These are phyloP conservation scores for Colletotrichum sp. DNA, from an alignment of 2,329 filamentous ascomycete species.

Conservation along the genomic window DNA sequence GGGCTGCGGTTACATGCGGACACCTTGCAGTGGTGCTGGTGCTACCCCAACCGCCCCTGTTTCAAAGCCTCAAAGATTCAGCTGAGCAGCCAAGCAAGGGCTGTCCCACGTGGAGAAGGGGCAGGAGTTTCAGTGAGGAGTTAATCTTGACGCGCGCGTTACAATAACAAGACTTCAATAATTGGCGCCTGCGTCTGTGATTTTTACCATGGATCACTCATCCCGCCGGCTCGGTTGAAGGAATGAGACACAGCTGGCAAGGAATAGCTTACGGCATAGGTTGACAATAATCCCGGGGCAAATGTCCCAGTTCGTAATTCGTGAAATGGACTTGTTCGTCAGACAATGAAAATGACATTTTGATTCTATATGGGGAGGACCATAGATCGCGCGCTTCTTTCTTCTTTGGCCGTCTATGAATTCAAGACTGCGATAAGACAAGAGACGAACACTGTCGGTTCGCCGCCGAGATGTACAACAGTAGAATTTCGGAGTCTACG, in stretches of 20 bases:
- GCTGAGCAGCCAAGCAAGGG: background rate
- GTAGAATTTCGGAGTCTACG: background rate
- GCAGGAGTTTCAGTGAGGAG: background rate
- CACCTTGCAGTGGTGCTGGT: background rate
- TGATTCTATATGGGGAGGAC: background rate
- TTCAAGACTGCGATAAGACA: background rate
- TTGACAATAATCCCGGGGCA: background rate
- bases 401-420: accelerated
- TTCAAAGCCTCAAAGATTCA: background rate
- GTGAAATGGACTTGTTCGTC: accelerated
- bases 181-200: background rate
- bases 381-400: accelerated
- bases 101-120: background rate
- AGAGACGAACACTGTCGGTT: background rate
- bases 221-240: background rate
- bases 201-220: background rate
- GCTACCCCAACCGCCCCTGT: background rate
- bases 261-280: background rate
- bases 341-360: background rate
- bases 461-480: accelerated
- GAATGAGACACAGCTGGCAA: background rate
- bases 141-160: background rate
- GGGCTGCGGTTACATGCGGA: background rate
- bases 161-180: background rate
- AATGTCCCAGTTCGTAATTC: background rate